Base-by-base conservation (phyloP, 2,329 filamentous ascomycete species). In the Xylariaceae sp. region DNA sequence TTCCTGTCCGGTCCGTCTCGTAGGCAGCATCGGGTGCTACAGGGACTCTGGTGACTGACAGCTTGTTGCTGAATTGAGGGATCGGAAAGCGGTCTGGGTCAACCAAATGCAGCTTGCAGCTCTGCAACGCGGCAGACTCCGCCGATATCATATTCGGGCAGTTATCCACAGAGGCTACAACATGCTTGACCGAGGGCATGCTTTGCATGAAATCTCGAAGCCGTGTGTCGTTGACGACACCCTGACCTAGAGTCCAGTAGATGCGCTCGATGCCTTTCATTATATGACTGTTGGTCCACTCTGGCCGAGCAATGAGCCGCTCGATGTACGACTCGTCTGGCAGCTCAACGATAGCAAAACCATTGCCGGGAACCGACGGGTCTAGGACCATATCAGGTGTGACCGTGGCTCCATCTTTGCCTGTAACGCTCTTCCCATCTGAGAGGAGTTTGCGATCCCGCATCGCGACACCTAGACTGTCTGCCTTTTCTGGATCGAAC, bases 351-450 rank as follows among this genome's bases (percentile, higher is more conserved):
- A 98, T 68, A 7, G 84, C 82, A 43, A 94, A 68, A 3, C 86
- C 89, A 35, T 69, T 74, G 9, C 88, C 88, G 5, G 72, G 68
- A 35, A 77, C 70, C 3, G 70, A 60, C 9, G 78, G 65, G 2
- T 73, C 86, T 32, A 98, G 53, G 1, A 96, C 88, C 80, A 94
- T 92, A 0, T 92, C 83, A 1, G 90, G 82, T 0, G 81, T 92
- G 19, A 98, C 75, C 0, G 70, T 72, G 5, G 65, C 68, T 4
- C 86, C 88, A 47, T 81, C 72, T 11, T 67, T 62, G 16, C 75
- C 77, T 33, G 65, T 60, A 2, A 92, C 77, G 30, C 58, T 77
- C 41, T 79, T 44, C 3, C 88, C 87, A 2, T 51, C 55, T 0
- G 80, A 68, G 27, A 98, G 66, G 10, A 56, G 49, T 22, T 66